phyloP scores from a whole-genome alignment of 768 basidiomycete genomes.

The Tylopilus subfusipes region DNA sequence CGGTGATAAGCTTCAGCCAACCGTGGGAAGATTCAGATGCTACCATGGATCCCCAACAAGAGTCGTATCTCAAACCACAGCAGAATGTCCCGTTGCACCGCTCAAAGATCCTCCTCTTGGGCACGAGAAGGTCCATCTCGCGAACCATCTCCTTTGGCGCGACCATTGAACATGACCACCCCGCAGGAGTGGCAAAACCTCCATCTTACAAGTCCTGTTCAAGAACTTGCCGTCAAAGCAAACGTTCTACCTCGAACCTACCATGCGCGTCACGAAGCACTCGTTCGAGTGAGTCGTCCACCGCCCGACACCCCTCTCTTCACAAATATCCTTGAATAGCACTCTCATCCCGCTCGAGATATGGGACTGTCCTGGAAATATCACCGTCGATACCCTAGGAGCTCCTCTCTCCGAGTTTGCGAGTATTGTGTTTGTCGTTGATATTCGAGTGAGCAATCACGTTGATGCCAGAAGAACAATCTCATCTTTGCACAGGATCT shows the following conservation, averaged over 20 bases:
- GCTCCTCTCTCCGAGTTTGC: conserved; percentile 75
- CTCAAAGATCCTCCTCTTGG: conserved; percentile 71
- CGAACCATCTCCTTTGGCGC: background rate
- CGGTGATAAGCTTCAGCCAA: background rate
- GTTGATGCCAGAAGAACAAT: background rate
- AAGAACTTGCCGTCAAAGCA: conserved; percentile 78
- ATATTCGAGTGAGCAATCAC: conserved; percentile 69
- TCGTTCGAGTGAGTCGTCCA: conserved; percentile 67
- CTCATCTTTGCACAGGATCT: conserved; percentile 52
- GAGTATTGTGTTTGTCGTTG: conserved; percentile 89
- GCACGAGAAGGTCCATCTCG: conserved; percentile 55
- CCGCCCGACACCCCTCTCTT: background rate
- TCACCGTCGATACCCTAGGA: conserved; percentile 74
- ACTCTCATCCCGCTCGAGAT: conserved; percentile 90
- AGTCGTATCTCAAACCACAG: conserved; percentile 10
- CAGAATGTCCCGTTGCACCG: conserved; percentile 29
- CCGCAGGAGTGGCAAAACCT: conserved; percentile 85
- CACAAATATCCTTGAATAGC: conserved; percentile 39
- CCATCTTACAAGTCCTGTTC: conserved; percentile 90
- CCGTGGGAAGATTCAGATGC: background rate
- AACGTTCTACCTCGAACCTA: conserved; percentile 87
- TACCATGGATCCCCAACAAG: conserved; percentile 9
- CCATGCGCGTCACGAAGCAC: conserved; percentile 71
- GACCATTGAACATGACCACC: conserved; percentile 1
- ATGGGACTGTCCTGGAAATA: conserved; percentile 92